phyloP scores from a whole-genome alignment of 2,329 filamentous ascomycete species.

The Truncatella angustata region DNA sequence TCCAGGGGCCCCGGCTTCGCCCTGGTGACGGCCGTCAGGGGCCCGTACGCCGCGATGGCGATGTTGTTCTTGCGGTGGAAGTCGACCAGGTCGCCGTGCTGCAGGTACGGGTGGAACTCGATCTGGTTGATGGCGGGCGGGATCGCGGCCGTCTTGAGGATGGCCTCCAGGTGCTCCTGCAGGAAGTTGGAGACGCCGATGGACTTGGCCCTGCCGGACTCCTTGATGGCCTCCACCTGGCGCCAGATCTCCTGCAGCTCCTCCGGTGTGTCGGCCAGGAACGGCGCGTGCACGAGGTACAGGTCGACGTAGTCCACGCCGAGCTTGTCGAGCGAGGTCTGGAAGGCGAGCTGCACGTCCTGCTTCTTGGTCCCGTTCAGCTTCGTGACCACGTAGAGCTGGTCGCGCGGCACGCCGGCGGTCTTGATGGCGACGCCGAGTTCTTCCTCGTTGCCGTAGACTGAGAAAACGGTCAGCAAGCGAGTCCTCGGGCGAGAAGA shows the following conservation, averaged over 20 bases:
- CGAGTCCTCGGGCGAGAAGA: background rate
- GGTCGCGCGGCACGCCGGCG: slow-evolving; percentile 60
- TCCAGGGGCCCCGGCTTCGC: slow-evolving; percentile 54
- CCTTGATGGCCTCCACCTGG: slow-evolving; percentile 63
- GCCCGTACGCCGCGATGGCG: slow-evolving; percentile 52
- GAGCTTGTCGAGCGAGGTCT: slow-evolving; percentile 62
- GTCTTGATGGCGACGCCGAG: slow-evolving; percentile 70
- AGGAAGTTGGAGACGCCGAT: slow-evolving; percentile 80
- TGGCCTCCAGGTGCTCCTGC: slow-evolving; percentile 50
- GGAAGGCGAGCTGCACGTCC: slow-evolving; percentile 49
- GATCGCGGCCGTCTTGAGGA: slow-evolving; percentile 59
- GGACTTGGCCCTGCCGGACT: slow-evolving; percentile 61
- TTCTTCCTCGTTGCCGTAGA: slow-evolving; percentile 65
- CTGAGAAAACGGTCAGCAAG: slow-evolving; percentile 28
- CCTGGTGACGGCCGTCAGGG: slow-evolving; percentile 45
- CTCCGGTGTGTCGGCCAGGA: slow-evolving; percentile 44
- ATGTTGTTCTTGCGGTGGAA: slow-evolving; percentile 60
- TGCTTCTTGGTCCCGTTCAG: slow-evolving; percentile 39
- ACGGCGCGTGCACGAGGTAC: slow-evolving; percentile 63
- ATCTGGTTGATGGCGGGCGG: slow-evolving; percentile 75
- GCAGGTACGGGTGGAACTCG: slow-evolving; percentile 75
- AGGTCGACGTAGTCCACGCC: slow-evolving; percentile 70
- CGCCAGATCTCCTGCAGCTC: slow-evolving; percentile 60
- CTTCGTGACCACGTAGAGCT: slow-evolving; percentile 69
- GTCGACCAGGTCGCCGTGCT: slow-evolving; percentile 57